Base-by-base conservation (phyloP, 2,329 filamentous ascomycete genomes). In the Zasmidium citrigriseum region DNA sequence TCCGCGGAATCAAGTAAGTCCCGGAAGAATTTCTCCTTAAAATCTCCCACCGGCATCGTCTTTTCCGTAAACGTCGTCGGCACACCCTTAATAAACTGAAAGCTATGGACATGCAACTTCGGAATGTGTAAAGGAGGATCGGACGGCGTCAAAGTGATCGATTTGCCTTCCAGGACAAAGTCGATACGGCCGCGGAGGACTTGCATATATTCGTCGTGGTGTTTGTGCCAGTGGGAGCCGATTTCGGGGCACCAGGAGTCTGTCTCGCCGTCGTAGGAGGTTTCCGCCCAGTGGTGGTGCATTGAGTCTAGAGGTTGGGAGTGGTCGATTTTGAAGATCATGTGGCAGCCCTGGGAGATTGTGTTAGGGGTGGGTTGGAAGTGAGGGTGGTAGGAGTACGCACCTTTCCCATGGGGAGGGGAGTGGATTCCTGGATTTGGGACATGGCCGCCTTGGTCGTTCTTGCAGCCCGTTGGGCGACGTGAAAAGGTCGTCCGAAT, bases 171-270 rank as follows among this genome's bases (percentile, higher is more conserved):
- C 38, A 64, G 45, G 21, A 16, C 46, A 23, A 64, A 57, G 20
- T 61, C 56, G 25, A 64, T 54, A 7, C 54, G 49, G 45, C 61
- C 61, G 24, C 52, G 24, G 3, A 45, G 22, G 29, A 58, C 50
- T n/a, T 53, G 18, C 59, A 61, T 61, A 46, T 55, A 58, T 34
- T 61, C 59, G 51, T 61, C 59, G 21, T 61, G 59, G 29, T 61
- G 44, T 45, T 61, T 64, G 59, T 64, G 61, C 61, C 61, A 64
- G 49, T 64, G 61, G 21, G 44, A 18, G 27, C 54, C 53, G 18
- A 62, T 55, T 25, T 54, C 53, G 2, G 52, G 54, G 11, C 52
- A 41, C 57, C 54, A 59, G 22, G 52, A 54, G 23, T 57, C 59
- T 10, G 57, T 27, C 3, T 46, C 18, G 29, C 56, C 56, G 23